Base-by-base conservation (phyloP, 2,329 filamentous ascomycete species). In the Ophiostoma fasciatum region DNA sequence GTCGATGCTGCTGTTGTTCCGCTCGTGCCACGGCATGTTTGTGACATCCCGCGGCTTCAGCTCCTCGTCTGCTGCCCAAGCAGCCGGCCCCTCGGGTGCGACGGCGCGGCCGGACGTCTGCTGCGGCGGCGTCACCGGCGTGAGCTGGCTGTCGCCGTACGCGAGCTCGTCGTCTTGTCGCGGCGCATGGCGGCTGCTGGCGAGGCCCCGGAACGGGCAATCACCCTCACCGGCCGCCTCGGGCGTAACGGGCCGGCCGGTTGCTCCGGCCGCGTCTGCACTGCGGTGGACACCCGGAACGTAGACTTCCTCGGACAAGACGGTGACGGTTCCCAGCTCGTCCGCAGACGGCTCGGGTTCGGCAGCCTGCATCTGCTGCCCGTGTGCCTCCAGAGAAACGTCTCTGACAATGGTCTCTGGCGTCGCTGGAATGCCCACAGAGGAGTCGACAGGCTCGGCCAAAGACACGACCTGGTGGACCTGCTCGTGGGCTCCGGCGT, bases 1-100 rank as follows among this genome's bases (percentile, higher is more conserved):
- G 17, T 50, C 50, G 5, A 37, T 31, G 5, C 25, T 26, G 11
- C 49, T 14, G 11, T n/a, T n/a, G n/a, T n/a, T n/a, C n/a, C 51
- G 48, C 4, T 42, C 45, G 29, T 51, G 48, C 54, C 53, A 59
- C 0, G 52, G 38, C 0, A 49, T 33, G 36, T 57, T 46, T 6
- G 54, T 54, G n/a, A 53, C 50, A 32, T 57, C 52, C 8, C 49
- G 49, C 3, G 51, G 46, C 6, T 46, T 45, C 2, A 41, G 30
- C 6, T 40, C 38, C 4, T 23, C 35, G 10, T 25, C 13, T n/a
- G n/a, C n/a, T n/a, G n/a, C n/a, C n/a, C n/a, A n/a, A n/a, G n/a
- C n/a, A n/a, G n/a, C n/a, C n/a, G n/a, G n/a, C n/a, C n/a, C n/a
- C n/a, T n/a, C n/a, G n/a, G n/a, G n/a, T n/a, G n/a, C n/a, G n/a